These are phyloP conservation scores for Crithidia thermophila DNA, from an alignment of 208 protist genomes.

Conservation along the genomic window DNA sequence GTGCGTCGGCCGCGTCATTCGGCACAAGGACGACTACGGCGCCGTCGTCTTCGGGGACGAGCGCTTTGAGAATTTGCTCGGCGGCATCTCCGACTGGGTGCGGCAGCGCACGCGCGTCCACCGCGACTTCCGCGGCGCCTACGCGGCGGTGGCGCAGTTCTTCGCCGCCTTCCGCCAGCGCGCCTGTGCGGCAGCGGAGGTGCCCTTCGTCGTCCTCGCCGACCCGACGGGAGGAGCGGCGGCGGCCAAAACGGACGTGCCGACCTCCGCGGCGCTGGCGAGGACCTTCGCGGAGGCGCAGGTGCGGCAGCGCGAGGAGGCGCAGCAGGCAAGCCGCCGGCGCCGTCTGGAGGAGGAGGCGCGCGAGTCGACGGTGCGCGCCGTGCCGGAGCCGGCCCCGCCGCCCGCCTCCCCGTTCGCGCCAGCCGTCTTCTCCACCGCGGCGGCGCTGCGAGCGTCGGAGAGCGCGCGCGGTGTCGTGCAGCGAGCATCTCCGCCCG, in stretches of 20 bases:
- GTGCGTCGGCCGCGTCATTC: slow-evolving; percentile 97
- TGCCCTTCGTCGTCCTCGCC: slow-evolving; percentile 22
- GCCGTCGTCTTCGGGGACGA: slow-evolving; percentile 96
- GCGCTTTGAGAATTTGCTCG: slow-evolving; percentile 67
- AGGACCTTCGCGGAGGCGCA: slow-evolving; percentile 38
- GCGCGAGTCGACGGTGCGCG: slow-evolving; percentile 14
- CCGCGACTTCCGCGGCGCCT: slow-evolving; percentile 70
- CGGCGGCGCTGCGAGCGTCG: not conserved
- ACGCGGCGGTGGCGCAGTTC: slow-evolving; percentile 64
- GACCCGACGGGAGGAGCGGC: not conserved
- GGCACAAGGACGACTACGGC: slow-evolving; percentile 97
- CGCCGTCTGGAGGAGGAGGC: slow-evolving; percentile 44
- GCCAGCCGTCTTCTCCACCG: not conserved
- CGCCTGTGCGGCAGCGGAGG: slow-evolving; percentile 18
- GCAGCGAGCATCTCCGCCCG: no score
- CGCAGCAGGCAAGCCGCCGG: slow-evolving; percentile 17
- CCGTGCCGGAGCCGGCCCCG: not conserved
- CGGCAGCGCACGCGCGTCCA: slow-evolving; percentile 40
- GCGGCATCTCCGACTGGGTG: slow-evolving; percentile 76
- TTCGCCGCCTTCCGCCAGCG: slow-evolving; percentile 42
- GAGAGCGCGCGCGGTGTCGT: not conserved
- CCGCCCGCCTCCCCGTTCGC: slow-evolving; percentile 1
- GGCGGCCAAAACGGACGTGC: slow-evolving; percentile 2
- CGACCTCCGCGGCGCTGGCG: slow-evolving; percentile 37
- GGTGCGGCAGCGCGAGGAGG: slow-evolving; percentile 17